Evolutionary conservation across 306 rosid species (phyloP).

Genomic region (Sindora glabra): DNA sequence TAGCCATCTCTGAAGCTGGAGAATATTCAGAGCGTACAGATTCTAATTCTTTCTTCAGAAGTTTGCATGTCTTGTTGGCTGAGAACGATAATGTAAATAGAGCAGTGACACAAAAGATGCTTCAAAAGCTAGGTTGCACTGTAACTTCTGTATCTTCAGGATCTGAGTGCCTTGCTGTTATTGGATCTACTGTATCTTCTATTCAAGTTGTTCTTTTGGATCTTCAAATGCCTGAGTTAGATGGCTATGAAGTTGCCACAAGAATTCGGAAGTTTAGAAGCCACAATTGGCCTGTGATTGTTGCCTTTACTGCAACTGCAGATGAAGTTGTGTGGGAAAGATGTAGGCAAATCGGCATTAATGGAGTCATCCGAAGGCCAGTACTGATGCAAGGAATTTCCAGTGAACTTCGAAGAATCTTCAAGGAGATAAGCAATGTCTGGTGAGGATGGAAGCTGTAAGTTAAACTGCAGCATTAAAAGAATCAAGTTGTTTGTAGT

Average conservation of each 20-base stretch:
- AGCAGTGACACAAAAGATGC: conserved; percentile 74
- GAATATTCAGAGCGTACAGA: conserved; percentile 50
- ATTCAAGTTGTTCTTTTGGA: conserved; percentile 69
- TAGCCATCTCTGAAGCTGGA: conserved; percentile 78
- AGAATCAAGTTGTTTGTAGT: conserved; percentile 16
- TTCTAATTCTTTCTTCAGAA: conserved; percentile 66
- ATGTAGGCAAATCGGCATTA: conserved; percentile 75
- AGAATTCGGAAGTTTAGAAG: conserved; percentile 73
- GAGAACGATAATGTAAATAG: conserved; percentile 89
- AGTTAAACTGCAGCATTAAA: conserved; percentile 17
- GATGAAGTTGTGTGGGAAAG: conserved; percentile 83
- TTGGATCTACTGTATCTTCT: conserved; percentile 56
- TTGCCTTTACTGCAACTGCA: conserved; percentile 58
- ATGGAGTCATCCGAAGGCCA: conserved; percentile 78
- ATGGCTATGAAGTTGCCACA: conserved; percentile 73
- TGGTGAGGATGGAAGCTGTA: conserved; percentile 26
- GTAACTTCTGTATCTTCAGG: conserved; percentile 80
- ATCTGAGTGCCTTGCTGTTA: conserved; percentile 66
- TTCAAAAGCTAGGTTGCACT: conserved; percentile 80
- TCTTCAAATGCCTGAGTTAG: conserved; percentile 80
- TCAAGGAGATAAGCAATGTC: conserved; percentile 59
- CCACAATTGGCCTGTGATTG: conserved; percentile 73
- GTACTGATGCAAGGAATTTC: conserved; percentile 76
- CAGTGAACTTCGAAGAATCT: conserved; percentile 66
- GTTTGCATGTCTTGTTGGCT: conserved; percentile 68